Evolutionary conservation across 192 early-diverging fungal genomes (phyloP).

Genomic region (Mortierella antarctica): DNA sequence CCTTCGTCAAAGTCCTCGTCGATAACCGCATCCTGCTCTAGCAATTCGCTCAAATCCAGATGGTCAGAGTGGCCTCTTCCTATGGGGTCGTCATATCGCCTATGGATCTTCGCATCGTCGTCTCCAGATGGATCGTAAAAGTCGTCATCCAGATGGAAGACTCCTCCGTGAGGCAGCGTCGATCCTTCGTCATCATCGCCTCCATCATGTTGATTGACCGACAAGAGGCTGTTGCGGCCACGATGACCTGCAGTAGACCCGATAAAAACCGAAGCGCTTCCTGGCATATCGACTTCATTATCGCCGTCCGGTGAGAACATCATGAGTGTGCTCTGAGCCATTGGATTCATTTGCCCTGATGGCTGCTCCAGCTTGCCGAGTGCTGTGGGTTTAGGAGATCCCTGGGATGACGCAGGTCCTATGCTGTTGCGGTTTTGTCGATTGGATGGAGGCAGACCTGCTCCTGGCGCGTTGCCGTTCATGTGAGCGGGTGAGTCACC

Average conservation of each 20-base stretch:
- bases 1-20: constrained; percentile 29
- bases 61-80: constrained; percentile 6
- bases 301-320: constrained; percentile 70
- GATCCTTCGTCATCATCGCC: constrained; percentile 1
- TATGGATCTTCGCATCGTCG: constrained; percentile 7
- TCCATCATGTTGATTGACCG: background rate
- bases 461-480: background rate
- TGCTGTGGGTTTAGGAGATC: background rate
- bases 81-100: background rate
- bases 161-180: constrained; percentile 41
- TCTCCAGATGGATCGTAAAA: constrained; percentile 1
- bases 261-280: constrained; percentile 39
- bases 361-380: background rate
- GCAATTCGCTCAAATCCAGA: constrained; percentile 2
- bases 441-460: background rate
- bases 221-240: background rate
- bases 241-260: background rate
- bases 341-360: constrained; percentile 3
- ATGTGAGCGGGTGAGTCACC: constrained; percentile 13
- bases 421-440: background rate
- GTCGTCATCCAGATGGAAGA: constrained; percentile 43
- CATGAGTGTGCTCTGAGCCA: constrained; percentile 51
- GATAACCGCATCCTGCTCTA: constrained; percentile 19
- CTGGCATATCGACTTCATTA: constrained; percentile 64
- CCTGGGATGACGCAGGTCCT: background rate